Base-by-base conservation (phyloP, 2,329 filamentous ascomycete genomes). In the Stenocarpella maydis region DNA sequence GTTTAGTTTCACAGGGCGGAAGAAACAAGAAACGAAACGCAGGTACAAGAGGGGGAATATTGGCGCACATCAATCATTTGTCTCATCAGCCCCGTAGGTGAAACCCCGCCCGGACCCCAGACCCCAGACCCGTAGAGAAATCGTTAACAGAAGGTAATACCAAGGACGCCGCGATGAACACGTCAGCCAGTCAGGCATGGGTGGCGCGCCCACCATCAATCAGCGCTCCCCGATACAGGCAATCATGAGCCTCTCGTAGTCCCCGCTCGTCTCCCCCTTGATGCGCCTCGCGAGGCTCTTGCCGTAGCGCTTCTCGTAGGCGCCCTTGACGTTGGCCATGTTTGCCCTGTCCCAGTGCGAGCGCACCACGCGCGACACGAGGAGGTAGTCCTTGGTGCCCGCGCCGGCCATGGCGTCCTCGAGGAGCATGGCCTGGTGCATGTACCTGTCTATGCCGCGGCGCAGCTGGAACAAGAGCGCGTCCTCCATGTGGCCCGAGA, bases 401-500 rank as follows among this genome's bases (percentile, higher is more conserved):
- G 91, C 75, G 0, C 95, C 96, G 1, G 88, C 87, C 95, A 98
- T 98, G 19, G 92, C 86, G 17, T 92, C 92, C 77, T 98, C 94
- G n/a, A 98, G 85, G 5, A 93, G 83, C 26, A 87, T 82, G 0
- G 95, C 96, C 75, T 97, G 95, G 73, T 94, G 91, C 85, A 93
- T 91, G 69, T 93, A 93, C 73, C 91, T 93, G 80, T 98, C 94
- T 7, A 88, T 83, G 3, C 92, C 95, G 15, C 91, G 85, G 14
- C 87, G 87, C n/a, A 98, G 83, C 79, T 97, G 94, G 77, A 90
- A 90, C 31, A 96, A 81, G 0, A 98, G 86, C 0, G 94, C 94
- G 19, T 93, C 88, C 78, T 95, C 86, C 94, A 98, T 98, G 78
- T 98, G 95, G 0, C 95, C 95, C 0, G 91, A 92, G 80, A 98